phyloP scores from a whole-genome alignment of 2,329 filamentous ascomycete genomes.

The Aphanoascus verrucosus region DNA sequence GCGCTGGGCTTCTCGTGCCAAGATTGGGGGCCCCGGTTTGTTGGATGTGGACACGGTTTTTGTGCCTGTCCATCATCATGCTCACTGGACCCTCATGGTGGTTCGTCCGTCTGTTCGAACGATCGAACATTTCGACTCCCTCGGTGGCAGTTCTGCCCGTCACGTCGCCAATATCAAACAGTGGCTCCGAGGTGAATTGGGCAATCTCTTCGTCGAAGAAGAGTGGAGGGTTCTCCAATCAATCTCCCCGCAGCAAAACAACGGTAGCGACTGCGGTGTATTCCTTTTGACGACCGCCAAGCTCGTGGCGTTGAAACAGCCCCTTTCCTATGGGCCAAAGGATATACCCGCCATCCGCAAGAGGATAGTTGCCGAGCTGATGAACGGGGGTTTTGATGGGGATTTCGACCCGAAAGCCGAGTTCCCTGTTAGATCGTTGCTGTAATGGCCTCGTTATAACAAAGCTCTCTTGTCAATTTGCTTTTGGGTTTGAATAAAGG shows the following conservation, averaged over 20 bases:
- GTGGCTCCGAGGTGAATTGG: conserved; percentile 37
- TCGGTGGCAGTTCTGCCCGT: conserved; percentile 26
- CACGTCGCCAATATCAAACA: conserved; percentile 30
- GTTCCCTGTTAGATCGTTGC: conserved; percentile 14
- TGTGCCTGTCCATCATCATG: conserved; percentile 37
- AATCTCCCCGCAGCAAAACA: conserved; percentile 36
- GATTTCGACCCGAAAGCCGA: conserved; percentile 27
- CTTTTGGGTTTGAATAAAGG: not conserved
- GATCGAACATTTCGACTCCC: conserved; percentile 41
- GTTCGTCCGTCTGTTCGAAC: conserved; percentile 34
- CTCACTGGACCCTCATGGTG: conserved; percentile 42
- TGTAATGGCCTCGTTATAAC: conserved; percentile 13
- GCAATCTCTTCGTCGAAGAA: conserved; percentile 29
- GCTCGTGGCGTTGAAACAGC: conserved; percentile 36
- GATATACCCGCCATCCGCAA: conserved; percentile 34
- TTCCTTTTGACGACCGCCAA: conserved; percentile 42
- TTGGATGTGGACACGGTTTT: conserved; percentile 39
- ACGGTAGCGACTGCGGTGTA: conserved; percentile 42
- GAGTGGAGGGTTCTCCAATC: conserved; percentile 37
- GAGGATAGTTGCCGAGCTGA: conserved; percentile 40
- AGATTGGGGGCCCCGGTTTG: conserved; percentile 37
- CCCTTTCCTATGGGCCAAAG: conserved; percentile 31
- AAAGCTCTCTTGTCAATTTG: conserved; percentile 2
- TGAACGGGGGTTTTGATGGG: conserved; percentile 36
- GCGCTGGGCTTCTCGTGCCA: conserved; percentile 39